Percentiles rank a stretch among this genome's conserved stretches.
phyloP scores from a whole-genome alignment of 306 rosid species.

The Canavalia ensiformis region DNA sequence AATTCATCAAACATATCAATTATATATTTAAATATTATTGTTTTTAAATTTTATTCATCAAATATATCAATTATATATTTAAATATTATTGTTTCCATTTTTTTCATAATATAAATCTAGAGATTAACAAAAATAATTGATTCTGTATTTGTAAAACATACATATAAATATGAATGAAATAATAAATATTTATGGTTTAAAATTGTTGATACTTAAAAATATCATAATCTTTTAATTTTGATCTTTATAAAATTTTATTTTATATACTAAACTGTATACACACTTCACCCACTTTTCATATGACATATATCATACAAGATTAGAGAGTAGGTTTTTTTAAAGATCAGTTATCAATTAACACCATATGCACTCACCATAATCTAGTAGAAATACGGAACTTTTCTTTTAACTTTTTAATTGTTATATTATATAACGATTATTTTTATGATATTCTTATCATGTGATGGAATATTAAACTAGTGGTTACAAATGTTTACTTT shows the following conservation, averaged over 20 bases:
- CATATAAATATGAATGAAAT: not conserved
- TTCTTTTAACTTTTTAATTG: slow-evolving; percentile 9
- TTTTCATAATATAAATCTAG: slow-evolving; percentile 1
- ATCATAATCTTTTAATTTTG: too few species aligned
- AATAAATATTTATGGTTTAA: not conserved
- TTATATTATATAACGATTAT: not conserved
- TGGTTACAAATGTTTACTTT: slow-evolving; percentile 30
- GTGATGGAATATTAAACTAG: slow-evolving; percentile 44
- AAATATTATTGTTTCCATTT: slow-evolving; percentile 5
- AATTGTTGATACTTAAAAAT: too few species aligned
- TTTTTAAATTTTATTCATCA: too few species aligned
- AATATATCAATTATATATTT: not conserved
- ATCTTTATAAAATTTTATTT: too few species aligned
- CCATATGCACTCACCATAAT: not conserved
- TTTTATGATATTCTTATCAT: not conserved
- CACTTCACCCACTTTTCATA: not conserved
- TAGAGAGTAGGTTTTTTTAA: not conserved
- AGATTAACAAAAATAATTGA: not conserved
- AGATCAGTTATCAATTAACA: not conserved
- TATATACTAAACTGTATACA: not conserved
- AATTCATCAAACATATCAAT: too few species aligned
- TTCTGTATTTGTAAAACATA: not conserved
- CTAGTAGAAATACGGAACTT: not conserved
- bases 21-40: too few species aligned
- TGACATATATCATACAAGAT: not conserved